phyloP scores from a whole-genome alignment of 495 filamentous ascomycete genomes.

The Annulohypoxylon bovei region DNA sequence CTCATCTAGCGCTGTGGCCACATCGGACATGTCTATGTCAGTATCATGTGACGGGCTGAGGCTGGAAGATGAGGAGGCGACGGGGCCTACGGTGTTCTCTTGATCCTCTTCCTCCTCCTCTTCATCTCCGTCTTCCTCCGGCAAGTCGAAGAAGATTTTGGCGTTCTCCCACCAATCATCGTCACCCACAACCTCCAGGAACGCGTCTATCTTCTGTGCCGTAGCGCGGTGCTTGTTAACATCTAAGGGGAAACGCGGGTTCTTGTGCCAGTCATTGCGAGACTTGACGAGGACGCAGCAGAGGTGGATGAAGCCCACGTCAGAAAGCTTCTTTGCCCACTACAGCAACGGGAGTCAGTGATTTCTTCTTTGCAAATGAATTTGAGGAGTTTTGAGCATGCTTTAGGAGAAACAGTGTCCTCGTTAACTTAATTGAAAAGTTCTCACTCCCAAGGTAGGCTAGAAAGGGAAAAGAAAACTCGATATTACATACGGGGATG shows the following conservation, averaged over 20 bases:
- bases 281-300: not conserved
- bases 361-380: too few relatives aligned
- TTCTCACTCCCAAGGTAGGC: too few relatives aligned
- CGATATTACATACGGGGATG: too few relatives aligned
- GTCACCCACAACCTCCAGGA: not conserved
- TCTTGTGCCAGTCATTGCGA: slow-evolving; percentile 3
- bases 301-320: not conserved
- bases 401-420: too few relatives aligned
- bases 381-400: too few relatives aligned
- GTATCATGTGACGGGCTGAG: not conserved
- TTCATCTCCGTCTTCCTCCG: not conserved
- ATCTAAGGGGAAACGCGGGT: slow-evolving; percentile 3
- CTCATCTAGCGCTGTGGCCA: not conserved
- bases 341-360: too few relatives aligned
- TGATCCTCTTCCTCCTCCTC: not conserved
- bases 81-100: not conserved
- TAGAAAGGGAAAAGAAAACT: too few relatives aligned
- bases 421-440: too few relatives aligned
- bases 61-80: not conserved
- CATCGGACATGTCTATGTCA: not conserved
- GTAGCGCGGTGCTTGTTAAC: not conserved
- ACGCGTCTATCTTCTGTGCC: slow-evolving; percentile 10
- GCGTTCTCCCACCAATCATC: not conserved
- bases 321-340: not conserved
- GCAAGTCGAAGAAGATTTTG: not conserved